Evolutionary conservation across 2,329 filamentous ascomycete genomes (phyloP), one percentile per base, ranked within the genome.

Genomic region (Aureobasidium melanogenum): DNA sequence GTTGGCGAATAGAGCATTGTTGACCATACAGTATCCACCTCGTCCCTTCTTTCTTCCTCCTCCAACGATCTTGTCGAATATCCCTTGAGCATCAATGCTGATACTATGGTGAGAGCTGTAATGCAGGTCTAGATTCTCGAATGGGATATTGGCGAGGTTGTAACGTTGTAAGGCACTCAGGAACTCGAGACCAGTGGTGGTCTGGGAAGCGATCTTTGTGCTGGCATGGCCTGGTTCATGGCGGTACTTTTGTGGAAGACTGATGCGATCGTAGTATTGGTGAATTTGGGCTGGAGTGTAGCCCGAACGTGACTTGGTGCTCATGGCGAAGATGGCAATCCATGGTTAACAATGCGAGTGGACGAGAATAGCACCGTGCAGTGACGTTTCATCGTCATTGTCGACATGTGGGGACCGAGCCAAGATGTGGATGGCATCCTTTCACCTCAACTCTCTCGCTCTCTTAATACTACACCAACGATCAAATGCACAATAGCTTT

Each of bases 1-100:
- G 3, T 75, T 77, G 7, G 75, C 77, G 63, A 85, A 80, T 34
- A 85, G 70, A 3, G 72, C 70, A 48, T 83, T 84, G 64, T 79
- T 82, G 69, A 85, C 82, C 81, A 85, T 84, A 67, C 83, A 85
- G 63, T 84, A 84, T 1, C 83, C 83, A 28, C 83, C 82, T 34
- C 81, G 70, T 5, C 75, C 75, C 50, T 77, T 64, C 43, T 24
- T 46, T 26, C 61, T 46, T 7, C 41, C 12, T 28, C 5, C 32
- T 15, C 17, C 61, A 48, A 74, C 73, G 1, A 85, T 74, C 67
- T 85, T 85, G 44, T 77, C 72, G 68, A 77, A 85, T 7, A 85
- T 68, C 3, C 72, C 70, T 24, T 79, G 70, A 0, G 79, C 74
- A 54, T 84, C 74, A 41, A 84, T 70, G 2, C 77, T 77, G 28